phyloP scores from a whole-genome alignment of 2,329 filamentous ascomycete genomes.

The Aureobasidium subglaciale region DNA sequence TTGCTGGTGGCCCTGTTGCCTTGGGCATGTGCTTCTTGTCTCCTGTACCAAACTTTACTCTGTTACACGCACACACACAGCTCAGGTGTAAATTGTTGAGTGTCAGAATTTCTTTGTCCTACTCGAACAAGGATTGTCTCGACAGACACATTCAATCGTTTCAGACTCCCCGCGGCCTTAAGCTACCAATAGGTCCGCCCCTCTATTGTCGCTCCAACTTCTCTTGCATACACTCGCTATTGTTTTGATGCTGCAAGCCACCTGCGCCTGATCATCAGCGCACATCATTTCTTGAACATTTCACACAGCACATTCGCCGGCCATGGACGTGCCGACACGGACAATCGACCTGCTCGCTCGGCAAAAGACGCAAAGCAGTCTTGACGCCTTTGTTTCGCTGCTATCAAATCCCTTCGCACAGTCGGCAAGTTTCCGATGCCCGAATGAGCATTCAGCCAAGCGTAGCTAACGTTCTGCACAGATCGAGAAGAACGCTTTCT shows the following conservation, averaged over 20 bases:
- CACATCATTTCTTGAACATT: background rate
- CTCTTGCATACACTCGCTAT: background rate
- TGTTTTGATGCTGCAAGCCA: constrained; percentile 11
- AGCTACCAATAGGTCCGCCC: background rate
- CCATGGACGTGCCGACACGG: constrained; percentile 7
- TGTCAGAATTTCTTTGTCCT: constrained; percentile 6
- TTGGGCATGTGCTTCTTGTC: background rate
- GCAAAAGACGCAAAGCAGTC: background rate
- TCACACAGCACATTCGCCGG: background rate
- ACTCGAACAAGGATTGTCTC: background rate
- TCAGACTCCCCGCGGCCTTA: constrained; percentile 10
- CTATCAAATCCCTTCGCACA: constrained; percentile 7
- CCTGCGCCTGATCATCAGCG: background rate
- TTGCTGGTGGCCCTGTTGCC: background rate
- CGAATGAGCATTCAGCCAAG: background rate
- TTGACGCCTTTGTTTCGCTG: constrained; percentile 3
- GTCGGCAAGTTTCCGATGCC: background rate
- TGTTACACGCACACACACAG: background rate
- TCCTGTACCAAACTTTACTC: background rate
- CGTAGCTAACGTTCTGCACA: constrained; percentile 24
- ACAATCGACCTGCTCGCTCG: background rate
- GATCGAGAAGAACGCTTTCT: constrained; percentile 58
- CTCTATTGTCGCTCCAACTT: background rate
- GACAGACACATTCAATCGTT: background rate
- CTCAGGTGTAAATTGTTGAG: background rate